Evolutionary conservation across 2,329 filamentous ascomycete species (phyloP).

Genomic region (Huntiella bhutanensis): DNA sequence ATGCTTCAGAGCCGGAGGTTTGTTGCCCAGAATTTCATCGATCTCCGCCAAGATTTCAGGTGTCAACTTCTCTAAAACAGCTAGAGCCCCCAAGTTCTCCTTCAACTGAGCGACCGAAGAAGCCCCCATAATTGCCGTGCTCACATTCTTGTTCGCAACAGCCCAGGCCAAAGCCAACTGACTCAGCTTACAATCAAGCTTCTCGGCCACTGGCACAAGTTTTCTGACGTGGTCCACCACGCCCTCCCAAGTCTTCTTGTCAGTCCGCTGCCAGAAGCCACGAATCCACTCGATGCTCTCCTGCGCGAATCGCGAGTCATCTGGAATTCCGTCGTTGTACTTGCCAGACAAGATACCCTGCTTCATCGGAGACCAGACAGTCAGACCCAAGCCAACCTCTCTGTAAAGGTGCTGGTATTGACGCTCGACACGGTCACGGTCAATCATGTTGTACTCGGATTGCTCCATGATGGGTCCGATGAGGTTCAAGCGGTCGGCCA

Average conservation of each 20-base stretch:
- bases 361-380: conserved; percentile 40
- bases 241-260: conserved; percentile 33
- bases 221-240: conserved; percentile 40
- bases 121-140: conserved; percentile 41
- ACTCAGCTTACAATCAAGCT: conserved; percentile 37
- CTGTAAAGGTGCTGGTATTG: conserved; percentile 43
- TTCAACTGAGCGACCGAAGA: conserved; percentile 39
- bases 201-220: conserved; percentile 43
- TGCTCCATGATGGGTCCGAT: conserved; percentile 49
- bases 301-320: conserved; percentile 37
- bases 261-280: conserved; percentile 31
- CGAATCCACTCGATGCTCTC: conserved; percentile 37
- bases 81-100: conserved; percentile 37
- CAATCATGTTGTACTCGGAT: conserved; percentile 46
- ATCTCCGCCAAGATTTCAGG: conserved; percentile 40
- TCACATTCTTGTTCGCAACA: conserved; percentile 41
- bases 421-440: conserved; percentile 41
- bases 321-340: conserved; percentile 44
- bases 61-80: conserved; percentile 35
- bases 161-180: conserved; percentile 43
- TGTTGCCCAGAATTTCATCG: conserved; percentile 38
- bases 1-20: conserved; percentile 23
- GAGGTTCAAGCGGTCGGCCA: conserved; percentile 39
- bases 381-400: conserved; percentile 40
- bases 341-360: conserved; percentile 45